Evolutionary conservation across 1,284 basidiomycete genomes (phyloP), one percentile per base, ranked within the genome.

Genomic region (Tetrapyrgos nigripes): DNA sequence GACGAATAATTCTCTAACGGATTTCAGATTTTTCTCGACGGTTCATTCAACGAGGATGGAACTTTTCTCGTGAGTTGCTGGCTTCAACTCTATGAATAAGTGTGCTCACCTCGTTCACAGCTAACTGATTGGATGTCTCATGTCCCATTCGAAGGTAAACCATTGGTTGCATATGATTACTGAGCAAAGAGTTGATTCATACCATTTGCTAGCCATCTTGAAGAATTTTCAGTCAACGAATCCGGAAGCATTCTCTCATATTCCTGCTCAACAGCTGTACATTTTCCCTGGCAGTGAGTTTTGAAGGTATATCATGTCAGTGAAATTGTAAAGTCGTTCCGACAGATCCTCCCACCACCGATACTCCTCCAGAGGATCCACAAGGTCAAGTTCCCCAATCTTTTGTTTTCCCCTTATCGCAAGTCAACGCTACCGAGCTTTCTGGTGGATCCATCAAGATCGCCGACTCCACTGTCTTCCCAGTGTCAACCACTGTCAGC

Each of bases 101-200:
- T 63, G 48, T 35, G 53, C n/a, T 21, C 51, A 23, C 43, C 27
- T 21, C 33, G 54, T 43, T 60, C 46, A n/a, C 59, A 85, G 81
- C 68, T 87, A 58, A 87, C 85, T 9, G 86, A 89, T 63, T 89
- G 87, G 87, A 66, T 88, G 29, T 70, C 86, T 2, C 89, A 91
- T 65, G 81, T 87, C 52, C 79, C 80, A 17, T 74, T 66, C n/a
- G 79, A 80, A 73, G 75, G 78, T 76, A 43, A 54, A 64, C 58
- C 8, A 26, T 21, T 1, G 24, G 10, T 19, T n/a, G 9, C 27
- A 21, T 19, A 29, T 33, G 19, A n/a, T 29, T 3, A 17, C 1
- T 4, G 21, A 27, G 13, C 17, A n/a, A n/a, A 26, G 31, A 19
- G 23, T n/a, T 35, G 28, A 14, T 46, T 29, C 6, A 78, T 64